Evolutionary conservation across 177 flowering plant genomes (phyloP), one percentile per base, ranked within the genome.

Genomic region (Vitis hybrid): DNA sequence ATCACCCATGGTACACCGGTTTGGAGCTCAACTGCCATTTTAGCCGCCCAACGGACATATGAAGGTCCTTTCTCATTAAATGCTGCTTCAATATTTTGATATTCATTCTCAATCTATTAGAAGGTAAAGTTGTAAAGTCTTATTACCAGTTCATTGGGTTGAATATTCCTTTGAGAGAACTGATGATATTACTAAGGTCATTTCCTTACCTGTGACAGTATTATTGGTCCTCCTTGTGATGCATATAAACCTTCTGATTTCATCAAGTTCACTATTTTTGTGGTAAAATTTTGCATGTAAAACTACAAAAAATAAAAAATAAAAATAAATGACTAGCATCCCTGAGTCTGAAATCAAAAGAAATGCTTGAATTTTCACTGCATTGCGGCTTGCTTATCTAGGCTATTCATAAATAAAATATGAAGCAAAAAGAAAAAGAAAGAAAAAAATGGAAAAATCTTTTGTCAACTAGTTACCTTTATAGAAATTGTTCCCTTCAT

Each of bases 201-300:
- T 34, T 34, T 34, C 5, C 50, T 63, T 67, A 90, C 98, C 90
- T 93, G 98, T 50, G 98, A 90, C 2, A 93, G 71, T 52, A 93
- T 88, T 51, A 93, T 93, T 2, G 98, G 95, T 0, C 98, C 98
- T 72, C 98, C 98, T 82, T 88, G 94, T 19, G 98, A 86, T 69
- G 91, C 93, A 81, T 81, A 91, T 70, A 93, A 57, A 0, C 75
- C 69, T 69, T 91, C 87, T 22, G 86, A 74, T 63, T 90, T 87
- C 92, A 93, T 84, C 91, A 89, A 52, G 74, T 82, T 76, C 50
- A 93, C 97, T 55, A 93, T 87, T 61, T 81, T 81, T 14, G 88
- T 83, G 0, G 92, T 87, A 49, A 93, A 91, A 39, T 82, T 90
- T 77, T 87, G 85, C 97, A 93, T 93, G 76, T 84, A 78, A 22